phyloP scores from a whole-genome alignment of 495 filamentous ascomycete genomes.

The Tricharina praecox region DNA sequence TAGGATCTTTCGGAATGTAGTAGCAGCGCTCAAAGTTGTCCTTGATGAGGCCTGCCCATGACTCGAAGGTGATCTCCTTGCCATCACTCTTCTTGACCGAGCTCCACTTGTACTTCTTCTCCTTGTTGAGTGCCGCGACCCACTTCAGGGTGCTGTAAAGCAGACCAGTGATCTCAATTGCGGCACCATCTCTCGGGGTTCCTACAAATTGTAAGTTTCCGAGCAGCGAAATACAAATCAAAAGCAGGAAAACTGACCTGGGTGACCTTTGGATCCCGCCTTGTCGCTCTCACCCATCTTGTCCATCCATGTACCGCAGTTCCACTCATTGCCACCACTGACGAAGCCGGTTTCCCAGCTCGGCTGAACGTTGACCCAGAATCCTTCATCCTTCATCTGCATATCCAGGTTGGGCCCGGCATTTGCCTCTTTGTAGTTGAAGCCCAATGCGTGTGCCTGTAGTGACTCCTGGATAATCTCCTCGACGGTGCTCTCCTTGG shows the following conservation, averaged over 20 bases:
- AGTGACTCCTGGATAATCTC: slow-evolving; percentile 88
- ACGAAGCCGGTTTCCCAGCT: slow-evolving; percentile 89
- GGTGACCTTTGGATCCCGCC: slow-evolving; percentile 83
- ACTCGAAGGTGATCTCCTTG: slow-evolving; percentile 49
- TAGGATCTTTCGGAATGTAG: slow-evolving; percentile 53
- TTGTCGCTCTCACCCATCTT: slow-evolving; percentile 98
- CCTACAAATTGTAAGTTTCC: slow-evolving; percentile 29
- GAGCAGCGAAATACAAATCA: neutral
- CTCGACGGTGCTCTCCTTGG: slow-evolving; percentile 55
- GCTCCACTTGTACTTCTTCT: slow-evolving; percentile 50
- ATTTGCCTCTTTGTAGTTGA: slow-evolving; percentile 88
- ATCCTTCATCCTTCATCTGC: slow-evolving; percentile 87
- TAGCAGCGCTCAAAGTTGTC: slow-evolving; percentile 78
- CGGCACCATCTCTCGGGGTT: slow-evolving; percentile 86
- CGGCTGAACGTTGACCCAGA: slow-evolving; percentile 73
- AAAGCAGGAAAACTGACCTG: slow-evolving; percentile 26
- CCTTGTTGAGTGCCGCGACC: slow-evolving; percentile 47
- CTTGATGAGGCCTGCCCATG: slow-evolving; percentile 72
- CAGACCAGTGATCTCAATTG: slow-evolving; percentile 85
- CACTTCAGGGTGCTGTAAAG: slow-evolving; percentile 76
- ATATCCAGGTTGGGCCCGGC: slow-evolving; percentile 71
- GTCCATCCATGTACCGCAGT: slow-evolving; percentile 99
- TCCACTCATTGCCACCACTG: slow-evolving; percentile 80
- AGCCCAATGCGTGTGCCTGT: slow-evolving; percentile 72
- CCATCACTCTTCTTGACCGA: slow-evolving; percentile 49